phyloP scores from a whole-genome alignment of 2,329 filamentous ascomycete species.

The Penicillium sp. region DNA sequence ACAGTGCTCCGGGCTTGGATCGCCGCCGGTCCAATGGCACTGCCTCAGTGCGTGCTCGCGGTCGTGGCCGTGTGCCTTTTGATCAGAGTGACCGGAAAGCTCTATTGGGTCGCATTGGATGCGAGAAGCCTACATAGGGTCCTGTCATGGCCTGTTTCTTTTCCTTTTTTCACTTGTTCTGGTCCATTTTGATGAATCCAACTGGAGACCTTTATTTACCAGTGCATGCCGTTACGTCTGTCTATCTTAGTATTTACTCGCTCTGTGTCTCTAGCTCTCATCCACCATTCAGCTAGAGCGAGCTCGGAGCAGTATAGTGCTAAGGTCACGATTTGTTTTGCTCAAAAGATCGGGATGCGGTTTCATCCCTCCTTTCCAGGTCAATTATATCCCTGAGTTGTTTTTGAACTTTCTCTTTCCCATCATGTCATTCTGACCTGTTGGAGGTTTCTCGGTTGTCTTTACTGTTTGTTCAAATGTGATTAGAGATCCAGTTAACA shows the following conservation, averaged over 20 bases:
- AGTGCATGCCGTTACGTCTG: conserved; percentile 18
- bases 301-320: conserved; percentile 13
- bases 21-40: conserved; percentile 38
- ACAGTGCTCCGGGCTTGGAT: conserved; percentile 28
- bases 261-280: background rate
- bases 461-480: conserved; percentile 7
- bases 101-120: conserved; percentile 77
- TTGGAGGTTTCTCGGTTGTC: conserved; percentile 7
- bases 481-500: conserved; percentile 19
- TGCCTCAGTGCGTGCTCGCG: conserved; percentile 34
- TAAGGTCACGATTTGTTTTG: conserved; percentile 21
- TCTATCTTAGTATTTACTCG: background rate
- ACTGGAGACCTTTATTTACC: conserved; percentile 11
- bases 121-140: conserved; percentile 63
- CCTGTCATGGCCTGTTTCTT: background rate
- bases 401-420: conserved; percentile 3
- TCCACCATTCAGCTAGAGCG: background rate
- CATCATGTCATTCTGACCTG: conserved; percentile 6
- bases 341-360: conserved; percentile 11
- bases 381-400: conserved; percentile 20
- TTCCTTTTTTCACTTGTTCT: conserved; percentile 1
- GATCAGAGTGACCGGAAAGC: conserved; percentile 61
- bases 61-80: conserved; percentile 40
- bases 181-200: conserved; percentile 12
- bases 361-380: conserved; percentile 11